These are phyloP conservation scores for Backusella mclennaniae DNA, from an alignment of 192 early-diverging fungal species.

Conservation along the genomic window DNA sequence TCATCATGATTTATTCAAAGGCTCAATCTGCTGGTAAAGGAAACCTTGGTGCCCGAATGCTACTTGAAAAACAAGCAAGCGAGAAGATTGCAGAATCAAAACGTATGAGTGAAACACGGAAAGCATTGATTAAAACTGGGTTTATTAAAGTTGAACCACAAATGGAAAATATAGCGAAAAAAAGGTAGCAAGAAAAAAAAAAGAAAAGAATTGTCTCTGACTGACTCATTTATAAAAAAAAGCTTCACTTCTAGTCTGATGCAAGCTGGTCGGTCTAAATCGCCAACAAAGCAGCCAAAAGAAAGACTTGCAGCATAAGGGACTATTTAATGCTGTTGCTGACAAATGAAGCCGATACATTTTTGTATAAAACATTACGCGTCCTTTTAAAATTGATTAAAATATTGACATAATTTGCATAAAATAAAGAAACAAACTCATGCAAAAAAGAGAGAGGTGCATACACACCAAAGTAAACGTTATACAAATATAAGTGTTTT, in stretches of 20 bases:
- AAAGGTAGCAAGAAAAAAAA: neutral
- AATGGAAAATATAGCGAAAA: neutral
- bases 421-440: no score
- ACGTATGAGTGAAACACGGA: neutral
- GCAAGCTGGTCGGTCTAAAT: neutral
- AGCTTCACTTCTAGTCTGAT: neutral
- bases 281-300: neutral
- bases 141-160: neutral
- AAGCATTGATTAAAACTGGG: neutral
- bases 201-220: neutral
- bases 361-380: no score
- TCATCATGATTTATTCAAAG: slow-evolving; percentile 30
- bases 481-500: no score
- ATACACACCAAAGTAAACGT: no score
- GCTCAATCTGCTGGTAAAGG: slow-evolving; percentile 36
- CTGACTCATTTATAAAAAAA: neutral
- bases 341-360: neutral
- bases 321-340: neutral
- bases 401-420: no score
- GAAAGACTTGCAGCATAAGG: neutral
- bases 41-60: slow-evolving; percentile 30
- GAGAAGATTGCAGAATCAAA: slow-evolving; percentile 24
- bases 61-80: slow-evolving; percentile 30
- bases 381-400: no score
- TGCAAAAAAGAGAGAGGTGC: no score